Base-by-base conservation (phyloP, 2,329 filamentous ascomycete genomes). In the Tolypocladium nubicola region DNA sequence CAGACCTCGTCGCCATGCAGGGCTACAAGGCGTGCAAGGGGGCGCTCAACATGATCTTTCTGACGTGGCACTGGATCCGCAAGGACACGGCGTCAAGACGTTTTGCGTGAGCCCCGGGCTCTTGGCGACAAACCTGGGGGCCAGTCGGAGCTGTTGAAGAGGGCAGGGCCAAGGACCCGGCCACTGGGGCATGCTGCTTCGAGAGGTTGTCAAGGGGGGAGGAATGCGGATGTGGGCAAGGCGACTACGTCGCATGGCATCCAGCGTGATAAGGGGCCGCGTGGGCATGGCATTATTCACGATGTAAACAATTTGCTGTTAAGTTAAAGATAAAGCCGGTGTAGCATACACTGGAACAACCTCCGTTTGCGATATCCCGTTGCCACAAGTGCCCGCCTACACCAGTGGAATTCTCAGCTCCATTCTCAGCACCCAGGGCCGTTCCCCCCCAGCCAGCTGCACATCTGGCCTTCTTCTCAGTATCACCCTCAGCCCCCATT, bases 41-140 rank as follows among this genome's bases (percentile, higher is more conserved):
- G 7, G 66, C 62, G 1, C 61, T 70, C 49, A 69, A 68, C 59
- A 68, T 70, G 66, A 53, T 64, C 33, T 65, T 67, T 64, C 45
- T 79, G 52, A 71, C 77, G 16, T 83, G 78, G 77, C 59, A 67
- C 39, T 67, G 74, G 40, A 60, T 71, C 1, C 66, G 82, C 35
- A 70, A 67, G 52, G 70, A 72, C 79, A 83, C 47, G 77, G 77
- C 0, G 76, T 82, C 6, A 79, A 78, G 63, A 74, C 78, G 0
- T 81, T 71, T 68, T 63, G 65, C 37, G 64, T 81, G n/a, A 74
- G 70, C 7, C 79, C 79, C 0, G 80, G 79, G 0, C 72, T 75
- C 52, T 62, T 81, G 49, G 78, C 75, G 0, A 82, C 79, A 0
- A 71, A 71, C 0, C 60, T 82, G 0, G 75, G 2, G 72, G 68